Percentiles rank a stretch among this genome's conserved stretches.
These are phyloP conservation scores for Jatropha curcas DNA, from an alignment of 345 rosid species.

Conservation along the genomic window DNA sequence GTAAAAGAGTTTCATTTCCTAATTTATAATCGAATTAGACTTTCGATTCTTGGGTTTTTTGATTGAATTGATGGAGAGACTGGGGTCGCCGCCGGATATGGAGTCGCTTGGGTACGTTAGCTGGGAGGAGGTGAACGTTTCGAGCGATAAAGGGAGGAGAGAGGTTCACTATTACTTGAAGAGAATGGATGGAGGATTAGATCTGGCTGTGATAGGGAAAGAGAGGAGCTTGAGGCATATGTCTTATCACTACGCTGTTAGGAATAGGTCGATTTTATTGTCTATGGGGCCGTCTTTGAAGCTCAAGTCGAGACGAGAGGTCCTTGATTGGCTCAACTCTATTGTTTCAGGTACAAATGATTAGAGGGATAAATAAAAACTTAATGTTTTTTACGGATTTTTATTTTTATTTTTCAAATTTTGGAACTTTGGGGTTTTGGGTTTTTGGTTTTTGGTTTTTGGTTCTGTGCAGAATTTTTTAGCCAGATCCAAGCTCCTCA, in stretches of 20 bases:
- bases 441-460: conserved; percentile 9
- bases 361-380: background rate
- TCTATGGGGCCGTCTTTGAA: conserved; percentile 25
- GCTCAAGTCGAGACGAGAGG: conserved; percentile 59
- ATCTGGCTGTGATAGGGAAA: conserved; percentile 75
- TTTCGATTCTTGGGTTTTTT: background rate
- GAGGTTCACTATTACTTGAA: conserved; percentile 67
- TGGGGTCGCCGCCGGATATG: conserved; percentile 30
- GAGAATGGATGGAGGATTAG: conserved; percentile 52
- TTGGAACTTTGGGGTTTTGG: background rate
- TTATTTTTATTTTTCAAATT: background rate
- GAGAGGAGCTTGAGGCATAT: conserved; percentile 53
- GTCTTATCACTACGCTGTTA: conserved; percentile 49
- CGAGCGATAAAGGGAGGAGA: conserved; percentile 49
- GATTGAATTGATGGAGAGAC: conserved; percentile 20
- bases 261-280: conserved; percentile 31
- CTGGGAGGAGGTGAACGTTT: conserved; percentile 69
- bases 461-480: background rate
- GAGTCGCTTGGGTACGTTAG: conserved; percentile 42
- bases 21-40: no score
- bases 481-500: background rate
- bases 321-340: conserved; percentile 62
- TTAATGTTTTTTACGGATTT: background rate
- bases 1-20: background rate
- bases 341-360: conserved; percentile 57